Evolutionary conservation across 306 rosid genomes (phyloP).

Genomic region (Urtica urens): DNA sequence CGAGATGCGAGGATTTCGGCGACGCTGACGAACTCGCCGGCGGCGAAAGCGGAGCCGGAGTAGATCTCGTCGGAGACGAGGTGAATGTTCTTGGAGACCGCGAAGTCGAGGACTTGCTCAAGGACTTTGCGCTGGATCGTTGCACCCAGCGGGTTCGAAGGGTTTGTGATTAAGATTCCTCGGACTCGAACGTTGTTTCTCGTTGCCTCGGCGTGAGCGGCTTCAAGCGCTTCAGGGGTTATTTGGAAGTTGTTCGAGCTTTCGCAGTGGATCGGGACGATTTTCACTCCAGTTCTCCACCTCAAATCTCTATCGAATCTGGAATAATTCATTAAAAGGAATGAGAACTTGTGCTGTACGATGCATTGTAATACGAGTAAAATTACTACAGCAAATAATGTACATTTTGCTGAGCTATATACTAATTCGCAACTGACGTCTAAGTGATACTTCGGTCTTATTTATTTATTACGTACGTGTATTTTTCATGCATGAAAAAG

Average conservation of each 20-base stretch:
- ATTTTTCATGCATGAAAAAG: too few relatives aligned
- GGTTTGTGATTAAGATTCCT: slow-evolving; percentile 74
- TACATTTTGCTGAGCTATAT: not conserved
- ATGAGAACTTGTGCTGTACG: too few relatives aligned
- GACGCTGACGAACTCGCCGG: slow-evolving; percentile 50
- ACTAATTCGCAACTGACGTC: not conserved
- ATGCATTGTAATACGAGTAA: too few relatives aligned
- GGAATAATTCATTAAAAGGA: slow-evolving; percentile 5
- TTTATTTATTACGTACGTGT: too few relatives aligned
- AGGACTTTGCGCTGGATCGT: slow-evolving; percentile 49
- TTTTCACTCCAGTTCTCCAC: slow-evolving; percentile 89
- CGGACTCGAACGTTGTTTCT: slow-evolving; percentile 41
- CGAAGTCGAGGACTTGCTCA: slow-evolving; percentile 54
- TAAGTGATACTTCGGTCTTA: too few relatives aligned
- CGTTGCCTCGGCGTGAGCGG: slow-evolving; percentile 47
- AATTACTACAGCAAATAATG: too few relatives aligned
- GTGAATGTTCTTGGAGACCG: slow-evolving; percentile 62
- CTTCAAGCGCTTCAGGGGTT: slow-evolving; percentile 53
- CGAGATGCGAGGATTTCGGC: slow-evolving; percentile 50
- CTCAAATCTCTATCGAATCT: slow-evolving; percentile 93
- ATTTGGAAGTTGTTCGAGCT: slow-evolving; percentile 77
- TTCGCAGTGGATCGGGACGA: slow-evolving; percentile 70
- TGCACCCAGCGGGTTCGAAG: slow-evolving; percentile 79
- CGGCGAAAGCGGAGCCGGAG: slow-evolving; percentile 73
- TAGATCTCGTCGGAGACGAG: slow-evolving; percentile 90